Conservation (phyloP, 1,139 yeast genomes). For the Kluyveromyces sp. region DNA sequence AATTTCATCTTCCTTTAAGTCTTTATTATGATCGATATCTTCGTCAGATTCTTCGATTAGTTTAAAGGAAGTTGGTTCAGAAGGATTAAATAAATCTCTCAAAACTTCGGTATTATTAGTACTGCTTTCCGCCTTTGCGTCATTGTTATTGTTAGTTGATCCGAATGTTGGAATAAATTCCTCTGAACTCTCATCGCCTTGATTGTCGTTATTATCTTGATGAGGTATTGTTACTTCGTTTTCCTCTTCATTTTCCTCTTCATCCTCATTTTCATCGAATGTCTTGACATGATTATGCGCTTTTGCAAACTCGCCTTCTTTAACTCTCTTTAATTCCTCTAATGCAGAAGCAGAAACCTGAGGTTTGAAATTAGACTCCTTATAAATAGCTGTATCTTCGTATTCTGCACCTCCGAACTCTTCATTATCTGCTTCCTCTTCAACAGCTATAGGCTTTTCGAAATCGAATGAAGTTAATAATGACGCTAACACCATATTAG, state of each 20-base stretch:
- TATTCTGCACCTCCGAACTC: conserved; percentile 41
- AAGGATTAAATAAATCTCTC: conserved; percentile 55
- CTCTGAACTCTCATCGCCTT: conserved; percentile 28
- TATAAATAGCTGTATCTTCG: conserved; percentile 34
- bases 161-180: conserved; percentile 51
- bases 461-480: conserved; percentile 49
- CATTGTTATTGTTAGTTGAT: neutral
- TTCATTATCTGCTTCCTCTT: conserved; percentile 38
- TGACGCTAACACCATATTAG: conserved; percentile 44
- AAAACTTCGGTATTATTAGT: conserved; percentile 48
- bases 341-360: neutral
- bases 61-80: conserved; percentile 27
- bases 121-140: neutral
- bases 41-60: conserved; percentile 31
- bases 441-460: conserved; percentile 51
- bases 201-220: neutral
- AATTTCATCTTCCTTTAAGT: conserved; percentile 13
- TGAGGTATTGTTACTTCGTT: too few species aligned
- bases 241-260: neutral
- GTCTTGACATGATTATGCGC: conserved; percentile 18
- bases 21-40: conserved; percentile 32
- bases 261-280: conserved; percentile 7
- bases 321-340: neutral
- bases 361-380: conserved; percentile 6
- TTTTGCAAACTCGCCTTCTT: conserved; percentile 6